Evolutionary conservation across 768 basidiomycete genomes (phyloP).

Genomic region (Gloeopeniophorella convolvens): DNA sequence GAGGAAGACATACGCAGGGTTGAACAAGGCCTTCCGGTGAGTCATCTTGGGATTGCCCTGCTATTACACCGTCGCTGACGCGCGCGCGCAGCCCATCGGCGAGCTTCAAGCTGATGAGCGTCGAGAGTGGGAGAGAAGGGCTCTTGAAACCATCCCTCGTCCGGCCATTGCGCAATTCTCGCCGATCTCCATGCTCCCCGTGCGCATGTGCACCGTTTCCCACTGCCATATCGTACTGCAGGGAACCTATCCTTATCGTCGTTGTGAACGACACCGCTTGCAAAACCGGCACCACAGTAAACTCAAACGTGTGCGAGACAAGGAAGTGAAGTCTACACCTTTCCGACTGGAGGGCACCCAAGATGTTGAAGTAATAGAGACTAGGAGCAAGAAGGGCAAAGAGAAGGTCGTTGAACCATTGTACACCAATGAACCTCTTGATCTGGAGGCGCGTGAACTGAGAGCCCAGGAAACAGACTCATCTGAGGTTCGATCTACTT

Average conservation of each 20-base stretch:
- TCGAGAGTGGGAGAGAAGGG: conserved; percentile 20
- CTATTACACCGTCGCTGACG: not conserved
- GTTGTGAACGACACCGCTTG: conserved; percentile 50
- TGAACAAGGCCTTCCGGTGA: conserved; percentile 33
- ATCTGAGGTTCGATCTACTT: conserved; percentile 17
- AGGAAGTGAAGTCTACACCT: conserved; percentile 35
- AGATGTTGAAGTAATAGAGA: not conserved
- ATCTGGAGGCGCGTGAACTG: conserved; percentile 4
- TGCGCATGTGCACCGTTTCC: conserved; percentile 51
- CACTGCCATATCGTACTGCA: conserved; percentile 49
- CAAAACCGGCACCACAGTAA: conserved; percentile 49
- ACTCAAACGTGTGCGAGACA: conserved; percentile 46
- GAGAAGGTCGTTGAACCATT: not conserved
- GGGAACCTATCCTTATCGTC: conserved; percentile 41
- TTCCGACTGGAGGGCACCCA: conserved; percentile 18
- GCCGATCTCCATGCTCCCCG: conserved; percentile 26
- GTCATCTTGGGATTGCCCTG: conserved; percentile 15
- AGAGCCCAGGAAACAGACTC: not conserved
- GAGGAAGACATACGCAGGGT: conserved; percentile 35
- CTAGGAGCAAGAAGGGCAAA: not conserved
- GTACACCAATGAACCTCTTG: conserved; percentile 3
- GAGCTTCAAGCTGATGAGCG: conserved; percentile 24
- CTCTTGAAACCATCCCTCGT: conserved; percentile 7
- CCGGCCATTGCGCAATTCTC: conserved; percentile 12
- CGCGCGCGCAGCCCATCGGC: conserved; percentile 28